A percentile compares a stretch with the other conserved stretches of the same genome.
These are phyloP conservation scores for Atkinsonella texensis DNA, from an alignment of 2,329 filamentous ascomycete species.

Conservation along the genomic window DNA sequence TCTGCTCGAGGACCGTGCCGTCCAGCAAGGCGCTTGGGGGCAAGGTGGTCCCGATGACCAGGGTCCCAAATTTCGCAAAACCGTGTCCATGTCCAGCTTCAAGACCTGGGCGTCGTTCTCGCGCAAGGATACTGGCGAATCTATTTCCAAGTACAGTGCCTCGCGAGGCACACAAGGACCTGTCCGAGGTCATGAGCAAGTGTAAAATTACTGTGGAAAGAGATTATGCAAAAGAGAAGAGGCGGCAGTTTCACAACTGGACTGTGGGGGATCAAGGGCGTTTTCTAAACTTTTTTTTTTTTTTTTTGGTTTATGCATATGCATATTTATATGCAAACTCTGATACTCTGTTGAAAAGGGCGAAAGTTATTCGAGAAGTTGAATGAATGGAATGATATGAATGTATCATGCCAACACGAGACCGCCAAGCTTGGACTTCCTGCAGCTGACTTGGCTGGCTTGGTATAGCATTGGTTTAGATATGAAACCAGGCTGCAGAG, in stretches of 20 bases:
- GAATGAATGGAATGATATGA: no score
- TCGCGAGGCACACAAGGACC: constrained; percentile 10
- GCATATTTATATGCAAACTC: no score
- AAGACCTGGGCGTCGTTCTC: constrained; percentile 33
- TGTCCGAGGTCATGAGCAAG: constrained; percentile 3
- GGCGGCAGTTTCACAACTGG: neutral
- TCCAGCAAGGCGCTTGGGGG: constrained; percentile 37
- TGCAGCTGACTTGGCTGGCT: no score
- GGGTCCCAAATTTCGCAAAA: constrained; percentile 32
- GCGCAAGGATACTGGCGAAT: constrained; percentile 29
- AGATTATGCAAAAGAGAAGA: neutral
- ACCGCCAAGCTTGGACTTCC: no score
- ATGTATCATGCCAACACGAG: no score
- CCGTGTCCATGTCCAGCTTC: constrained; percentile 40
- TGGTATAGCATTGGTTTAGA: no score
- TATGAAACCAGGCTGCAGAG: no score
- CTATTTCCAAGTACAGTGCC: constrained; percentile 15
- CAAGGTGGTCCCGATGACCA: constrained; percentile 39
- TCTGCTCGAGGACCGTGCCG: constrained; percentile 39
- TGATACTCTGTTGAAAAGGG: no score
- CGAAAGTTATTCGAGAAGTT: no score
- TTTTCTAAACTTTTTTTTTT: neutral
- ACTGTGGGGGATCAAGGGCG: neutral
- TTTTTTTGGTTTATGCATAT: neutral
- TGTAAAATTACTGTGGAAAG: neutral